Conservation (phyloP, 73 alveolate species). For the Tetrahymena borealis region DNA sequence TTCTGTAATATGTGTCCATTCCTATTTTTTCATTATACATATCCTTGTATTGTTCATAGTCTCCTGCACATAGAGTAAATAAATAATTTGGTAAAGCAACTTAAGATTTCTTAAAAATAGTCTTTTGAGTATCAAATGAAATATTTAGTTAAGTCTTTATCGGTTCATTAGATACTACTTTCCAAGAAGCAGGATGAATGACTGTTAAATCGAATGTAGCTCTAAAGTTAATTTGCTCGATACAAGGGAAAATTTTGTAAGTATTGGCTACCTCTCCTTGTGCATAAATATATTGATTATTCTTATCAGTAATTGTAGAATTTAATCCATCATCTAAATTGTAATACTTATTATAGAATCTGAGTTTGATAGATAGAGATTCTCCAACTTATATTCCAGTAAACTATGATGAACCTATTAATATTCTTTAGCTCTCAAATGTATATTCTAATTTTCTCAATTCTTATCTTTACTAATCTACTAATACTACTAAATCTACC, state of each 20-base stretch:
- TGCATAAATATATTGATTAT: neutral
- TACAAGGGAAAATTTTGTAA: neutral
- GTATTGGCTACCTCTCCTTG: neutral
- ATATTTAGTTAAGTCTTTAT: neutral
- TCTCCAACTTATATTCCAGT: neutral
- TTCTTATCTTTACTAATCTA: neutral
- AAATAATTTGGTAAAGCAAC: neutral
- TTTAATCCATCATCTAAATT: neutral
- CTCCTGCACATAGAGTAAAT: neutral
- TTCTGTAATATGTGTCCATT: neutral
- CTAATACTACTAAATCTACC: neutral
- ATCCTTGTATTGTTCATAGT: neutral
- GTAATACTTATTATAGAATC: neutral
- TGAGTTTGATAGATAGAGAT: neutral
- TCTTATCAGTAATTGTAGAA: neutral
- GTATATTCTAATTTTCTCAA: neutral
- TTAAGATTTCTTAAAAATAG: neutral
- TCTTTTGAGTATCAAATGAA: neutral
- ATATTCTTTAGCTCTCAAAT: neutral
- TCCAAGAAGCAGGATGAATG: neutral
- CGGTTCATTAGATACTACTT: neutral
- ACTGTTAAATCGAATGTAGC: neutral
- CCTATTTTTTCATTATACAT: neutral
- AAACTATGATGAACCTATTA: neutral
- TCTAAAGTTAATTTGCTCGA: neutral